These are phyloP conservation scores for Grosmannia penicillata DNA, from an alignment of 2,329 filamentous ascomycete genomes.

Conservation along the genomic window DNA sequence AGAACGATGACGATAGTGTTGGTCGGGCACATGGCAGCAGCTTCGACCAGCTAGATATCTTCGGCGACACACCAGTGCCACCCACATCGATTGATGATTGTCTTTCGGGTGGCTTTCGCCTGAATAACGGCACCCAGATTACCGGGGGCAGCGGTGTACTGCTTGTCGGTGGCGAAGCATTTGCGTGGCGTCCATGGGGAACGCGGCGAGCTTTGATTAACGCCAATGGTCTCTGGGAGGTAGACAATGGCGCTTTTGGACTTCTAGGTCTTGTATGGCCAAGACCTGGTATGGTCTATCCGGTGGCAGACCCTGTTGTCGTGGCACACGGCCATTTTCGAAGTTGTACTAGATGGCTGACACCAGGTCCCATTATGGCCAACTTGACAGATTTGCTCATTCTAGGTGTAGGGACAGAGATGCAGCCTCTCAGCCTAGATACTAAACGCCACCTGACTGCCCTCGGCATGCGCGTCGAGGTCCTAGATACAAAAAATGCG, in stretches of 20 bases:
- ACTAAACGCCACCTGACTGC: constrained; percentile 58
- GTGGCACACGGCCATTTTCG: too few relatives aligned
- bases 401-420: constrained; percentile 66
- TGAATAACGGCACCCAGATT: constrained; percentile 68
- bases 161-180: constrained; percentile 75
- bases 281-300: constrained; percentile 55
- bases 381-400: constrained; percentile 59
- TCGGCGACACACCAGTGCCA: constrained; percentile 60
- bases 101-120: constrained; percentile 66
- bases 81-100: constrained; percentile 76
- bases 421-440: constrained; percentile 61
- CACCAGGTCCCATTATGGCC: neutral
- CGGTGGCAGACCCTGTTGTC: neutral
- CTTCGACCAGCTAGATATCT: constrained; percentile 63
- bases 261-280: constrained; percentile 70
- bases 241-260: constrained; percentile 56
- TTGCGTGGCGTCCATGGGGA: constrained; percentile 74
- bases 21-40: constrained; percentile 26
- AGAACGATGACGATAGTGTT: neutral
- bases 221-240: constrained; percentile 66
- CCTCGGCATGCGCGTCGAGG: constrained; percentile 72
- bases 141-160: constrained; percentile 39
- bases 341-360: neutral
- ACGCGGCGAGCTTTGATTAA: constrained; percentile 44
- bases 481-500: constrained; percentile 86